Evolutionary conservation across 2,329 filamentous ascomycete genomes (phyloP), one percentile per base, ranked within the genome.

Genomic region (Exophiala sp.): DNA sequence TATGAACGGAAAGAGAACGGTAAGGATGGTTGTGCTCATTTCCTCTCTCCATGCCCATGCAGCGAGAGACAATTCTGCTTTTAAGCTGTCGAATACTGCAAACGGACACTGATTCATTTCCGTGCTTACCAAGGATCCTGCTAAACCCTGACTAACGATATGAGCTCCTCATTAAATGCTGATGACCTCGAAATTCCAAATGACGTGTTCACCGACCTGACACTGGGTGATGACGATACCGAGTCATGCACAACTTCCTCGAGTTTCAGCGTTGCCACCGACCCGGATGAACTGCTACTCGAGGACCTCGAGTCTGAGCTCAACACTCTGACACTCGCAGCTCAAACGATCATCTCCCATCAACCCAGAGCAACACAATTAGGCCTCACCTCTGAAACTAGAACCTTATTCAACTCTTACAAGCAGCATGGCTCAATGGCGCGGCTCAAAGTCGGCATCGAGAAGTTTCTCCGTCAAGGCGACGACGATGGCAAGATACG

Each of bases 351-450:
- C 40, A 24, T 63, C 21, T 50, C 55, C 8, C 41, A 44, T 10
- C 59, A 63, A 45, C 54, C 52, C 3, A 36, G 60, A 38, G 43
- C 48, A 12, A 63, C 61, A 20, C 57, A 59, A 33, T n/a, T 58
- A 34, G 33, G 44, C 14, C 48, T 63, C 1, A 50, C 46, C 2
- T 35, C 24, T 9, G 50, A 59, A 34, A 60, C 57, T 2, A 52
- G 50, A 39, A 35, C 41, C 2, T 36, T 63, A 11, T 63, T 62
- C 49, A 54, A 57, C 20, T 33, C 50, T 24, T 63, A 63, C 47
- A 46, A 53, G 24, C 42, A 54, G 14, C 49, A 59, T 50, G 61
- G 61, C 32, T 62, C 59, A 16, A 58, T 61, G 55, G 39, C 46
- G 4, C 55, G 57, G 7, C 56, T 63, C 21, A 52, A 45, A 20